These are phyloP conservation scores for Avena eriantha DNA, from an alignment of 176 grass and related monocot species.

Conservation along the genomic window DNA sequence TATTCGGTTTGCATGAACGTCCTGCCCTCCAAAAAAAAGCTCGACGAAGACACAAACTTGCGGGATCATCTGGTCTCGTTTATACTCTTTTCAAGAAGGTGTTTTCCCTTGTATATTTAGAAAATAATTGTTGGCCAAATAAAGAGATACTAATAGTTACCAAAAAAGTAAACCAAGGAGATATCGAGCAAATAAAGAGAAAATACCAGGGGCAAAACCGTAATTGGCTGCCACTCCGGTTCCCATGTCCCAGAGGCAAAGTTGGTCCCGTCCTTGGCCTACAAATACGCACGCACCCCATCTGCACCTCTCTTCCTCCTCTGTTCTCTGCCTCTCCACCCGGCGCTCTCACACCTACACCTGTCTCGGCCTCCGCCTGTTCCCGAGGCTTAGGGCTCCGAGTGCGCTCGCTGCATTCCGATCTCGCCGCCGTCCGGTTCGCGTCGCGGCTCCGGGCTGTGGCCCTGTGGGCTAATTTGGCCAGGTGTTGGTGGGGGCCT, in stretches of 20 bases:
- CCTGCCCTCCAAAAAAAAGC: neutral
- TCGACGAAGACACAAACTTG: neutral
- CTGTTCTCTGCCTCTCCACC: neutral
- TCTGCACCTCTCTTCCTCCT: neutral
- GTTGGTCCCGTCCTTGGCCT: slow-evolving; percentile 45
- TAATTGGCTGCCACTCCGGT: neutral
- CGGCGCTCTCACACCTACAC: slow-evolving; percentile 10
- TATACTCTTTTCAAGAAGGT: neutral
- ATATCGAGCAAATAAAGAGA: neutral
- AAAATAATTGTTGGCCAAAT: neutral
- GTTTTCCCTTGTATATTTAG: neutral
- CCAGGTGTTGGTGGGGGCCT: neutral
- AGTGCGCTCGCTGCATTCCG: slow-evolving; percentile 45
- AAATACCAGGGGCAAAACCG: neutral
- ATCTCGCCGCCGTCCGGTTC: slow-evolving; percentile 42
- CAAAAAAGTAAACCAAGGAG: neutral
- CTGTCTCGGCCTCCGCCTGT: slow-evolving; percentile 25
- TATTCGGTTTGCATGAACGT: too few species aligned
- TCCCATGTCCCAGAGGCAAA: slow-evolving; percentile 42
- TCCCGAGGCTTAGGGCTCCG: slow-evolving; percentile 44
- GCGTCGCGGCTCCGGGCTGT: neutral
- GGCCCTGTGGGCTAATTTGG: neutral
- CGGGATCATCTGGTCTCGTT: neutral
- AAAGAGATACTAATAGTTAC: neutral
- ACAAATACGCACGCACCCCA: slow-evolving; percentile 63